Percentiles rank a stretch among this genome's conserved stretches.
Evolutionary conservation across 2,329 filamentous ascomycete species (phyloP).

Genomic region (Stemphylium vesicarium): DNA sequence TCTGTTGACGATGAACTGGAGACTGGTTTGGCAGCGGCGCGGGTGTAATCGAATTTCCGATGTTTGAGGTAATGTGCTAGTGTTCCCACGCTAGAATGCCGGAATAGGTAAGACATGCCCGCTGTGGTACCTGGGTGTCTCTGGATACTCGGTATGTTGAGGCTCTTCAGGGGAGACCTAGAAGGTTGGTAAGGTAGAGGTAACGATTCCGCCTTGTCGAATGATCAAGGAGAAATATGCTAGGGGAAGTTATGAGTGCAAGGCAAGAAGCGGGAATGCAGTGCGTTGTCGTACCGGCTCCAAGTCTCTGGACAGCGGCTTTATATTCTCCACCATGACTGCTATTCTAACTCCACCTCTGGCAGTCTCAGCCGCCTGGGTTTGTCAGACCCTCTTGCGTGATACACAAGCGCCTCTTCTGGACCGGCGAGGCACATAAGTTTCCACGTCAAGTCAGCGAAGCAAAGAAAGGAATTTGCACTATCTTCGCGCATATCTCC

Average conservation of each 20-base stretch:
- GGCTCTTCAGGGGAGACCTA: background rate
- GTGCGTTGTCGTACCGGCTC: background rate
- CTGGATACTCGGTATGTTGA: background rate
- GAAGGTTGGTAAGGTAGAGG: background rate
- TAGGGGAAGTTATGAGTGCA: background rate
- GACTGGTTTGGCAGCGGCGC: conserved; percentile 18
- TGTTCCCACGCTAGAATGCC: conserved; percentile 28
- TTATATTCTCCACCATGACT: conserved; percentile 1
- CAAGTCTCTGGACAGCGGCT: background rate
- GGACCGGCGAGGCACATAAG: background rate
- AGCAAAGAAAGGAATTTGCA: background rate
- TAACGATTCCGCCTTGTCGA: background rate
- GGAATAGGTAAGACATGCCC: conserved; percentile 31
- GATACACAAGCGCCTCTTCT: background rate
- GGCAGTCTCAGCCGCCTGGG: background rate
- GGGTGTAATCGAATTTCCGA: conserved; percentile 30
- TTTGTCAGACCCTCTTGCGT: conserved; percentile 2
- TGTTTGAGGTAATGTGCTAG: conserved; percentile 25
- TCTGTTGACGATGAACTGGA: conserved; percentile 28
- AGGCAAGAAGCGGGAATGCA: background rate
- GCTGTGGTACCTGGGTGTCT: background rate
- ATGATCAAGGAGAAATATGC: background rate
- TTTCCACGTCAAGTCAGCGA: background rate
- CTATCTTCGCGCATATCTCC: background rate
- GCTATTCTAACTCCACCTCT: background rate